Percentiles rank a stretch among this genome's conserved stretches.
Evolutionary conservation across 768 basidiomycete species (phyloP).

Genomic region (Pleurotus platypus): DNA sequence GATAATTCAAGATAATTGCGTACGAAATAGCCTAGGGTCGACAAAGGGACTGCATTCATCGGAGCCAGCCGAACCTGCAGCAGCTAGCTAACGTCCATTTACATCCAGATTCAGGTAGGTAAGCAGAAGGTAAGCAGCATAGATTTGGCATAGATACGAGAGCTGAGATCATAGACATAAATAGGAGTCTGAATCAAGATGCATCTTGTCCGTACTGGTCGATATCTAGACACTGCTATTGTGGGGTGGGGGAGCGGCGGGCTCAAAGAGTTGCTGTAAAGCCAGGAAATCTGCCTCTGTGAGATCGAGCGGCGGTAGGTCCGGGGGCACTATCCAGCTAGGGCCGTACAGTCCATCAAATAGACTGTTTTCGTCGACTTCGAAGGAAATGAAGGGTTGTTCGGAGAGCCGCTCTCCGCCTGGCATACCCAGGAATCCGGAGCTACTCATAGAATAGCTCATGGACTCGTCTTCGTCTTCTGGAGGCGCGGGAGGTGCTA

Average conservation of each 20-base stretch:
- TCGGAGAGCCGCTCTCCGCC: constrained; percentile 37
- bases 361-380: background rate
- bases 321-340: constrained; percentile 4
- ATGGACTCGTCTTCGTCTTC: constrained; percentile 4
- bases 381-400: constrained; percentile 28
- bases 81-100: no score
- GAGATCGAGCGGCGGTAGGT: background rate
- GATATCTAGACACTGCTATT: background rate
- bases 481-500: background rate
- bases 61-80: no score
- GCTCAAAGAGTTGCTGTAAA: background rate
- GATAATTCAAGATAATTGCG: no score
- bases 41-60: no score
- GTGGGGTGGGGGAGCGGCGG: background rate
- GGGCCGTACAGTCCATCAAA: background rate
- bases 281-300: background rate
- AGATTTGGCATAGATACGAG: no score
- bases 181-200: background rate
- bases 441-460: background rate
- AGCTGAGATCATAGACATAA: no score
- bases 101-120: no score
- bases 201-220: background rate
- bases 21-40: no score
- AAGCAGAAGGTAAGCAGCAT: no score
- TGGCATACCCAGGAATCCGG: constrained; percentile 28